Conservation (phyloP, 2,329 filamentous ascomycete species). For the Aspergillus fijiensis region DNA sequence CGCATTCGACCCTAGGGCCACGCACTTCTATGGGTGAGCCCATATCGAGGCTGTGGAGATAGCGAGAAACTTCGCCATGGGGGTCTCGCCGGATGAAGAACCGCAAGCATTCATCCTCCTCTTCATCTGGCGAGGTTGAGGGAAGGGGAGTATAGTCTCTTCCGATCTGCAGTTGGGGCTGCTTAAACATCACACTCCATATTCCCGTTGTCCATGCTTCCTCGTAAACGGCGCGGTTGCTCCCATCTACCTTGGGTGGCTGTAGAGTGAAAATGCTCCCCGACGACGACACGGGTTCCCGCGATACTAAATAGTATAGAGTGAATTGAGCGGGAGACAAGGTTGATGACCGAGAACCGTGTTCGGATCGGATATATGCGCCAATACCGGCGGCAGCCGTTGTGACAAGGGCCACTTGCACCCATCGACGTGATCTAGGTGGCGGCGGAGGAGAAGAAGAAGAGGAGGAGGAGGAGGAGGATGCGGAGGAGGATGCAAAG, state of each 20-base stretch:
- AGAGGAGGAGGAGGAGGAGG: conserved; percentile 6
- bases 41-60: conserved; percentile 65
- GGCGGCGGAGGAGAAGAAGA: conserved; percentile 14
- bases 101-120: conserved; percentile 53
- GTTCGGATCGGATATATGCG: conserved; percentile 35
- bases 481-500: conserved; percentile 17
- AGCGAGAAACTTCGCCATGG: conserved; percentile 81
- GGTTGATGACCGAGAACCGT: conserved; percentile 23
- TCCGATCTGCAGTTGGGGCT: conserved; percentile 89
- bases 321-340: conserved; percentile 42
- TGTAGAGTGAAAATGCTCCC: conserved; percentile 48
- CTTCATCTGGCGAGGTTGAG: conserved; percentile 24
- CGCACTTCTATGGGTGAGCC: conserved; percentile 71
- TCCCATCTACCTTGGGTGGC: conserved; percentile 32
- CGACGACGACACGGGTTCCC: conserved; percentile 47
- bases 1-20: conserved; percentile 72
- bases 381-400: conserved; percentile 38
- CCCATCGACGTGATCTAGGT: conserved; percentile 32
- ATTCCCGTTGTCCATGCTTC: conserved; percentile 63
- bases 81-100: conserved; percentile 77
- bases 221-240: conserved; percentile 41
- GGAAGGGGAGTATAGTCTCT: conserved; percentile 86
- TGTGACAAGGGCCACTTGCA: conserved; percentile 36
- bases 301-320: conserved; percentile 43
- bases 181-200: conserved; percentile 91